Percentiles rank a stretch among this genome's conserved stretches.
Conservation (phyloP, 2,329 filamentous ascomycete species). For the Fusarium odoratissimum region DNA sequence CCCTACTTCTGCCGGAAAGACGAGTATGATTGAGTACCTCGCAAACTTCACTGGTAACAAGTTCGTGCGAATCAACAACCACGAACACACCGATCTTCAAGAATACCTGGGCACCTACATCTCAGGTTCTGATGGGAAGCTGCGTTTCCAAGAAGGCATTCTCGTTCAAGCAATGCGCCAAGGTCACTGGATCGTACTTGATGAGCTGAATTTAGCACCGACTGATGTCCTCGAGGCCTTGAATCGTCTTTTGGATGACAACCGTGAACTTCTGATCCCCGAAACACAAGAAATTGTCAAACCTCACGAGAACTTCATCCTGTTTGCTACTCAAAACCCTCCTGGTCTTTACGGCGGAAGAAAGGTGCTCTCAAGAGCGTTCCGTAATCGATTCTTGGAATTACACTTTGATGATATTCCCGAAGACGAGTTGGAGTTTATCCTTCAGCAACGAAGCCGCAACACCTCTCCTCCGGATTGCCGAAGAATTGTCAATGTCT, state of each 20-base stretch:
- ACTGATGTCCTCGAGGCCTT: constrained; percentile 97
- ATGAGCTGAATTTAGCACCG: constrained; percentile 95
- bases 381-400: constrained; percentile 96
- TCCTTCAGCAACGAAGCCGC: constrained; percentile 87
- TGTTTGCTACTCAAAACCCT: constrained; percentile 98
- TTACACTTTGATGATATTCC: constrained; percentile 98
- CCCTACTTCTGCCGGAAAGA: constrained; percentile 97
- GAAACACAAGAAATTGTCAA: constrained; percentile 95
- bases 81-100: constrained; percentile 97
- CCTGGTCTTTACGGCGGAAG: constrained; percentile 94
- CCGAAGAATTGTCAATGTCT: constrained; percentile 89
- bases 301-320: constrained; percentile 94
- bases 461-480: constrained; percentile 92
- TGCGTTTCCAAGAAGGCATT: constrained; percentile 92
- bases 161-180: constrained; percentile 91
- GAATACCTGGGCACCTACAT: constrained; percentile 97
- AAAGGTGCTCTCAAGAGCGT: constrained; percentile 92
- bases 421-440: constrained; percentile 90
- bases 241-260: constrained; percentile 95
- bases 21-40: constrained; percentile 98
- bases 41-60: constrained; percentile 97
- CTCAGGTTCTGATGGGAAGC: constrained; percentile 83
- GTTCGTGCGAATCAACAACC: constrained; percentile 99
- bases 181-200: constrained; percentile 97
- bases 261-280: constrained; percentile 92